Evolutionary conservation across 441 rosid genomes (phyloP).

Genomic region (Populus tomentosa): DNA sequence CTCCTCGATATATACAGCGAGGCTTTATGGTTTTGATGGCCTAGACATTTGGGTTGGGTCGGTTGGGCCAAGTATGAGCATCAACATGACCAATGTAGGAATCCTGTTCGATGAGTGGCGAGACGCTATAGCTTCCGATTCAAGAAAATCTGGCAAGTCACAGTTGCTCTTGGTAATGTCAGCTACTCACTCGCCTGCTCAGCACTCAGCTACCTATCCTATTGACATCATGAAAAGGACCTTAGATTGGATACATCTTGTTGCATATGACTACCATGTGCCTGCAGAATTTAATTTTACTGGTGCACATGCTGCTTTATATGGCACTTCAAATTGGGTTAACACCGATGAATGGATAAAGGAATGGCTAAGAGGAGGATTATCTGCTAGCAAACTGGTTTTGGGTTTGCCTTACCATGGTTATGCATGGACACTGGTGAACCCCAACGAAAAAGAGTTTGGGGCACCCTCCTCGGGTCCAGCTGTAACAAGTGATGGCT

Average conservation of each 20-base stretch:
- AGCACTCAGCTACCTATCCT: background rate
- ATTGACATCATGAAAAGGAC: background rate
- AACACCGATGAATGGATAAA: slow-evolving; percentile 39
- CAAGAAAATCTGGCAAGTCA: background rate
- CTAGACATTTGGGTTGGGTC: background rate
- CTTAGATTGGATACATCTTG: background rate
- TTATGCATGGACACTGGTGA: slow-evolving; percentile 38
- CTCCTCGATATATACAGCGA: slow-evolving; percentile 18
- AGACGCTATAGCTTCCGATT: background rate
- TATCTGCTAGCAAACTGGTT: slow-evolving; percentile 34
- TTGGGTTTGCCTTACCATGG: slow-evolving; percentile 55
- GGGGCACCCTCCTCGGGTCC: slow-evolving; percentile 39
- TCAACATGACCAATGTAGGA: background rate
- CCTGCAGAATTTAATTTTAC: slow-evolving; percentile 8
- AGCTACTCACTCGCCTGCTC: background rate
- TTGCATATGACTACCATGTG: background rate
- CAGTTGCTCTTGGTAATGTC: background rate
- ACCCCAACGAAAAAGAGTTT: slow-evolving; percentile 13
- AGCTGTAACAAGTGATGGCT: slow-evolving; percentile 28
- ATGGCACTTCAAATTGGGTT: slow-evolving; percentile 19
- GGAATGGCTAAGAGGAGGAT: slow-evolving; percentile 30
- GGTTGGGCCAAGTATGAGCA: background rate
- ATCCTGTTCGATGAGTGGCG: background rate
- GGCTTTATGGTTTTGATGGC: background rate
- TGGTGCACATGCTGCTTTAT: slow-evolving; percentile 41